Conservation (phyloP, 148 eudicot genomes). For the Suaeda aralocaspica region DNA sequence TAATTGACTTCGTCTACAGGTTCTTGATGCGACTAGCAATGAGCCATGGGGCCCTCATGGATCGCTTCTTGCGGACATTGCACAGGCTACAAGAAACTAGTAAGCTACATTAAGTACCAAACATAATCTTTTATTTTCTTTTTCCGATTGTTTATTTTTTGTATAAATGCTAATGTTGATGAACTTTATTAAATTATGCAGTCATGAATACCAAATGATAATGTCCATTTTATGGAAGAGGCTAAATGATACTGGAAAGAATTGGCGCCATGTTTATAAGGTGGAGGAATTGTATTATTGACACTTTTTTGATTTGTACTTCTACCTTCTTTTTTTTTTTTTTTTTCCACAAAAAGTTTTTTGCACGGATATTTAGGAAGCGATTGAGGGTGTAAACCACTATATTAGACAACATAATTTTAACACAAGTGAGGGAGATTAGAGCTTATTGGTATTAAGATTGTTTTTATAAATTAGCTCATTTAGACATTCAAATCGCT, state of each 20-base stretch:
- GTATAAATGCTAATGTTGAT: conserved; percentile 2
- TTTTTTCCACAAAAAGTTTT: too few species aligned
- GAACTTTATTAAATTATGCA: conserved; percentile 31
- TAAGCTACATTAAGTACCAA: conserved; percentile 31
- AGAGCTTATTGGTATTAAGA: too few species aligned
- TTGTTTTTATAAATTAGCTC: too few species aligned
- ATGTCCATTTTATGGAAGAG: conserved; percentile 93
- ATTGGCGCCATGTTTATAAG: conserved; percentile 83
- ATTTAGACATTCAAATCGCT: too few species aligned
- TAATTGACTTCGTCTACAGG: conserved; percentile 36
- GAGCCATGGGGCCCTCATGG: conserved; percentile 99
- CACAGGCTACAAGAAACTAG: conserved; percentile 88
- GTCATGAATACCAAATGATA: conserved; percentile 93
- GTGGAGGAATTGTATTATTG: conserved; percentile 12
- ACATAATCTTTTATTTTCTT: background rate
- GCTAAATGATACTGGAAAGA: conserved; percentile 84
- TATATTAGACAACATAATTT: too few species aligned
- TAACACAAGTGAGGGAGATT: too few species aligned
- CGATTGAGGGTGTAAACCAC: too few species aligned
- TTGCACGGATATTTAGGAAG: too few species aligned
- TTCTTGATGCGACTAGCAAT: conserved; percentile 98
- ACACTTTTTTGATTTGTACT: background rate
- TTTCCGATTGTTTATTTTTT: background rate
- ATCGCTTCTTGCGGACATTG: conserved; percentile 80
- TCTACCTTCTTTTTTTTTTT: too few species aligned